These are phyloP conservation scores for Punica granatum DNA, from an alignment of 345 rosid species.

Conservation along the genomic window DNA sequence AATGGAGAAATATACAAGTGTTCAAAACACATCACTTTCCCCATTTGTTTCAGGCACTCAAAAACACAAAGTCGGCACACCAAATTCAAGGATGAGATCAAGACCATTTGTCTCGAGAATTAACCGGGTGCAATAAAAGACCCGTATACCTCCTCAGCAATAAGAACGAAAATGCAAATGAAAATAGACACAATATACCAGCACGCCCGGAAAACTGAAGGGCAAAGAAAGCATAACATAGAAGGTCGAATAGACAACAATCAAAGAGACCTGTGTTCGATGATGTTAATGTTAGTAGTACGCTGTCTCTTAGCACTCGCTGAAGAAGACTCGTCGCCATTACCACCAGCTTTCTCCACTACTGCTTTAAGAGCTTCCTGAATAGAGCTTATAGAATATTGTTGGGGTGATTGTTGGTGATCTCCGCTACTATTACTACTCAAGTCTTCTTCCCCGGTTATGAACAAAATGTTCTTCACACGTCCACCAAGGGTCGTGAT, in stretches of 20 bases:
- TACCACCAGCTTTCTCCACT: constrained; percentile 59
- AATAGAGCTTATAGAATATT: constrained; percentile 58
- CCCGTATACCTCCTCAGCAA: constrained; percentile 4
- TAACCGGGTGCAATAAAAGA: background rate
- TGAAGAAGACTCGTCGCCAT: constrained; percentile 63
- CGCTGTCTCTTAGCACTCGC: constrained; percentile 50
- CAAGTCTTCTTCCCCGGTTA: constrained; percentile 70
- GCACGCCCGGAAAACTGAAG: constrained; percentile 8
- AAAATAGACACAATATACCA: constrained; percentile 6
- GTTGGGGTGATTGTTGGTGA: constrained; percentile 29
- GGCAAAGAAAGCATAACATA: constrained; percentile 5
- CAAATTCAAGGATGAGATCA: background rate
- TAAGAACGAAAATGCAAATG: background rate
- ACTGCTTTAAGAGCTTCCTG: constrained; percentile 89
- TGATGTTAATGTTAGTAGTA: constrained; percentile 1
- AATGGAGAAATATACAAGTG: background rate
- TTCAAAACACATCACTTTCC: background rate
- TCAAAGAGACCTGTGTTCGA: constrained; percentile 5
- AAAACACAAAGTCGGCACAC: background rate
- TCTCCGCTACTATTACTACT: constrained; percentile 17
- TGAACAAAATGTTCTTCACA: constrained; percentile 85
- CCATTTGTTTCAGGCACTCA: background rate
- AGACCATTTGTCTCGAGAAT: background rate
- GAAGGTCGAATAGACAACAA: background rate
- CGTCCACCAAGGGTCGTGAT: constrained; percentile 90